phyloP scores from a whole-genome alignment of 2,329 filamentous ascomycete species.

The Xylaria sp. region DNA sequence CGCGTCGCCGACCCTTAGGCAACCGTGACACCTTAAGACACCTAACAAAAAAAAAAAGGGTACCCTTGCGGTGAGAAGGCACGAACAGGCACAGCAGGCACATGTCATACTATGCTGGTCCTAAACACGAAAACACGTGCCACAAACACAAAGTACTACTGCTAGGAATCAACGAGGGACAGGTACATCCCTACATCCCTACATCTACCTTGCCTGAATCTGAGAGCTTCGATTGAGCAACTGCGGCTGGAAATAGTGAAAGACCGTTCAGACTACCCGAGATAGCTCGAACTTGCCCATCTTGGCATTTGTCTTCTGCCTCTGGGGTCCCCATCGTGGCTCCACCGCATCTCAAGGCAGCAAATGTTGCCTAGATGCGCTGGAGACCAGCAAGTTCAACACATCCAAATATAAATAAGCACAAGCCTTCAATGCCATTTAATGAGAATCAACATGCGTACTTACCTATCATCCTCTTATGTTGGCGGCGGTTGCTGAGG shows the following conservation, averaged over 20 bases:
- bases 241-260: slow-evolving; percentile 25
- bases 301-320: slow-evolving; percentile 27
- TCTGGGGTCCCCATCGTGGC: slow-evolving; percentile 14
- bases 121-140: slow-evolving; percentile 41
- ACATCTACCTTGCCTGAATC: background rate
- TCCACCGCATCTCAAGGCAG: slow-evolving; percentile 33
- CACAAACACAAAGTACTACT: slow-evolving; percentile 14
- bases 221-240: background rate
- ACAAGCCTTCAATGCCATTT: background rate
- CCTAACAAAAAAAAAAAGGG: background rate
- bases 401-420: background rate
- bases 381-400: background rate
- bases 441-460: background rate
- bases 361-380: slow-evolving; percentile 34
- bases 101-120: background rate
- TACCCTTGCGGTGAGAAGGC: background rate
- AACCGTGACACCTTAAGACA: slow-evolving; percentile 24
- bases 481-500: background rate
- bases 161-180: background rate
- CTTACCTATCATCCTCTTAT: background rate
- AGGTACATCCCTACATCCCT: slow-evolving; percentile 11
- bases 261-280: background rate
- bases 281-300: slow-evolving; percentile 15
- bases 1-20: slow-evolving; percentile 36
- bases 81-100: background rate